Evolutionary conservation across 2,329 filamentous ascomycete genomes (phyloP).

Genomic region (Kalaharituber pfeilii): DNA sequence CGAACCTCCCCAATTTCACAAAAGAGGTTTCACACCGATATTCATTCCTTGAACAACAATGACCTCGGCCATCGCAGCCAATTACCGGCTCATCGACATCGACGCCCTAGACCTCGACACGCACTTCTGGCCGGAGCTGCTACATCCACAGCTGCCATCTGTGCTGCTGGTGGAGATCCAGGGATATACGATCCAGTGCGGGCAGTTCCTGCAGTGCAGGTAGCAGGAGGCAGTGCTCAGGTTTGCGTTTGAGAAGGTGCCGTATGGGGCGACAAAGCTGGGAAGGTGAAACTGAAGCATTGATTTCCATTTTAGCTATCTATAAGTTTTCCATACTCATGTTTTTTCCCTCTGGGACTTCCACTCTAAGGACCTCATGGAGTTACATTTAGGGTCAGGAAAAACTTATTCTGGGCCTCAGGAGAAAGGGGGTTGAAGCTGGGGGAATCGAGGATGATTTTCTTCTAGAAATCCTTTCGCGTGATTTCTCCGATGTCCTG

Average conservation of each 20-base stretch:
- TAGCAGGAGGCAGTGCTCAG: constrained; percentile 20
- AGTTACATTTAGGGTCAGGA: too few species aligned
- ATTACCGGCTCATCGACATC: constrained; percentile 23
- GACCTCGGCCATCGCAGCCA: constrained; percentile 12
- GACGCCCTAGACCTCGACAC: constrained; percentile 22
- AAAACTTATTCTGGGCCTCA: too few species aligned
- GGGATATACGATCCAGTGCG: constrained; percentile 10
- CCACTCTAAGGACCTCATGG: too few species aligned
- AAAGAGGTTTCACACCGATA: not conserved
- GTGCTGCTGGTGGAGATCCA: constrained; percentile 18
- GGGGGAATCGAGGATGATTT: too few species aligned
- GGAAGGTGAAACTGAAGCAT: constrained; percentile 19
- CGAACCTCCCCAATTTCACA: not conserved
- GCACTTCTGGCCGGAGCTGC: constrained; percentile 21
- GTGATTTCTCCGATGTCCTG: too few species aligned
- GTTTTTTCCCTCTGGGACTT: too few species aligned
- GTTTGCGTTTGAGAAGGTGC: constrained; percentile 19
- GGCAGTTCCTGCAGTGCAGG: constrained; percentile 20
- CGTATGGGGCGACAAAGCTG: constrained; percentile 21
- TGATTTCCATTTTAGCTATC: too few species aligned
- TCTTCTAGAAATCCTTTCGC: too few species aligned
- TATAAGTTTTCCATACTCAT: too few species aligned
- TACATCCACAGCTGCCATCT: constrained; percentile 18
- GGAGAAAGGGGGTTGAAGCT: too few species aligned
- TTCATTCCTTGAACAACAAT: not conserved